Percentiles rank a stretch among this genome's conserved stretches.
Conservation (phyloP, 2,329 filamentous ascomycete genomes). For the Zymoseptoria ardabiliae region DNA sequence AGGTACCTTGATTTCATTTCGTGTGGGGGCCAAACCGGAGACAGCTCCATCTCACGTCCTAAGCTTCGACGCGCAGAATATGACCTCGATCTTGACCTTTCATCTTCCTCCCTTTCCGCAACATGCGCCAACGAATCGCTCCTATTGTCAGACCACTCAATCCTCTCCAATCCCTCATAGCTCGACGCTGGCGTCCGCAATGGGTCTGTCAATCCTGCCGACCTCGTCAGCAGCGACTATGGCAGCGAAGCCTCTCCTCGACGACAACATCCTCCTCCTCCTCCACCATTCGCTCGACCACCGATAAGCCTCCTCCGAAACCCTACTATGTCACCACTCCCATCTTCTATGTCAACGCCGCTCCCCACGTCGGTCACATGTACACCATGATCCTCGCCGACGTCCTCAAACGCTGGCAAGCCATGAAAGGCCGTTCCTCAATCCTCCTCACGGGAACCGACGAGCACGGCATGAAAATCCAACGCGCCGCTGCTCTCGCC, state of each 20-base stretch:
- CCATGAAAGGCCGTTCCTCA: constrained; percentile 62
- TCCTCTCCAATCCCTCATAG: constrained; percentile 27
- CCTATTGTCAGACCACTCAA: constrained; percentile 15
- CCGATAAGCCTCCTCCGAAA: constrained; percentile 43
- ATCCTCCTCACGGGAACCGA: constrained; percentile 86
- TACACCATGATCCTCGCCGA: constrained; percentile 90
- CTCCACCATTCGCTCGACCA: constrained; percentile 7
- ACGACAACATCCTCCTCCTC: not conserved
- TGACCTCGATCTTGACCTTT: not conserved
- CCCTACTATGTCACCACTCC: constrained; percentile 94
- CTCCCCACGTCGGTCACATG: constrained; percentile 88
- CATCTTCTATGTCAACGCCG: constrained; percentile 98
- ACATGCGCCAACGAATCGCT: constrained; percentile 9
- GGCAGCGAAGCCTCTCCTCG: constrained; percentile 4
- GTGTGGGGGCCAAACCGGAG: no score
- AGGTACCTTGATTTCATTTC: no score
- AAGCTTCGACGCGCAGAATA: no score
- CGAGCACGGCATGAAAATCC: constrained; percentile 96
- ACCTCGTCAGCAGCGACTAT: constrained; percentile 6
- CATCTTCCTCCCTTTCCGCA: not conserved
- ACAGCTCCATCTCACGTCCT: no score
- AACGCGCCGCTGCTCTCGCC: constrained; percentile 69
- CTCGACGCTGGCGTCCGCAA: constrained; percentile 30
- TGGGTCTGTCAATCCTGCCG: constrained; percentile 25
- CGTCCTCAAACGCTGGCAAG: constrained; percentile 85